Conservation (phyloP, 192 early-diverging fungal species). For the Coemansia sp. region DNA sequence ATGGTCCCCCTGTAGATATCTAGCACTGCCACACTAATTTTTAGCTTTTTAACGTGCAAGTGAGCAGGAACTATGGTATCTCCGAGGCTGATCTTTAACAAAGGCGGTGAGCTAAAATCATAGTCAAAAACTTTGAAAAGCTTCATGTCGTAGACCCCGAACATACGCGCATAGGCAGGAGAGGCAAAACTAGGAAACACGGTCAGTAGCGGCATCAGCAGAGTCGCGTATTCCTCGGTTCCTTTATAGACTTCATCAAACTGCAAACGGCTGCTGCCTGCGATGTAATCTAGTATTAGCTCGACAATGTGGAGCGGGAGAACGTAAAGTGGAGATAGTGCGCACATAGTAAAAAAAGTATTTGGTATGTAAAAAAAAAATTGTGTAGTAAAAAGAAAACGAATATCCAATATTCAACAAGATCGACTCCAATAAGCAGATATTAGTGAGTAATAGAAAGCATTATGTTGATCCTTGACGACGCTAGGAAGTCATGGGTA, state of each 20-base stretch:
- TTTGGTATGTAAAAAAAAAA: too few species aligned
- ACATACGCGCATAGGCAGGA: not conserved
- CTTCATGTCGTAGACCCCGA: not conserved
- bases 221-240: not conserved
- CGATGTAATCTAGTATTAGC: not conserved
- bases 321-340: not conserved
- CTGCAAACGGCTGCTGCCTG: not conserved
- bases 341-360: not conserved
- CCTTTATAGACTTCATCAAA: not conserved
- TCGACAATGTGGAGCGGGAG: not conserved
- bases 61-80: not conserved
- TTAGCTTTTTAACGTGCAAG: not conserved
- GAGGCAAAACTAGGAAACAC: not conserved
- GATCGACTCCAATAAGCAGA: too few species aligned
- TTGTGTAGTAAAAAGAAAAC: too few species aligned
- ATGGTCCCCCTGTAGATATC: not conserved
- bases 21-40: not conserved
- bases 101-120: not conserved
- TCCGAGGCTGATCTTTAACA: not conserved
- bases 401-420: too few species aligned
- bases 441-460: too few species aligned
- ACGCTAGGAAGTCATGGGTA: too few species aligned
- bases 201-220: not conserved
- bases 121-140: not conserved
- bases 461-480: too few species aligned